Conservation (phyloP, 2,329 filamentous ascomycete species). For the Didymellaceae sp. region DNA sequence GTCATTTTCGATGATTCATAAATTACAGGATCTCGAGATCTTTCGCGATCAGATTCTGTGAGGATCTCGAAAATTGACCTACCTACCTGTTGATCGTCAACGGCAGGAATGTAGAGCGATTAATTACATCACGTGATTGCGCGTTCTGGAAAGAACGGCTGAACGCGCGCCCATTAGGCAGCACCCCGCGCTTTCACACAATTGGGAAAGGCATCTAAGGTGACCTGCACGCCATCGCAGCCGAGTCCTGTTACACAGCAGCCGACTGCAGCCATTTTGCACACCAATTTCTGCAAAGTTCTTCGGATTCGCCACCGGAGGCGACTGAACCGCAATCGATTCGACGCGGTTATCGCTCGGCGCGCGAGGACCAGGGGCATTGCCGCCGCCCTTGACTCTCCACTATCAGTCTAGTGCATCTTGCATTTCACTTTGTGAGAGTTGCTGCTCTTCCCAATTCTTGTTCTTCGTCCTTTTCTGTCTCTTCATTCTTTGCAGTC, state of each 20-base stretch:
- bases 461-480: background rate
- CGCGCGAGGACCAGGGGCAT: constrained; percentile 27
- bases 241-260: background rate
- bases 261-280: constrained; percentile 4
- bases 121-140: constrained; percentile 13
- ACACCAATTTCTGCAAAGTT: constrained; percentile 9
- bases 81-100: too few relatives aligned
- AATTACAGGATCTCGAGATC: too few relatives aligned
- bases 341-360: constrained; percentile 34
- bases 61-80: too few relatives aligned
- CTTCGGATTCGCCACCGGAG: constrained; percentile 33
- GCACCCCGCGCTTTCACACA: background rate
- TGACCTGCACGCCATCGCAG: constrained; percentile 2
- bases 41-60: too few relatives aligned
- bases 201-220: background rate
- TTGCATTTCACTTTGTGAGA: constrained; percentile 10
- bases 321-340: constrained; percentile 34
- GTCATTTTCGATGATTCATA: too few relatives aligned
- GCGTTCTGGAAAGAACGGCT: background rate
- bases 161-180: constrained; percentile 11
- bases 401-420: constrained; percentile 19
- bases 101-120: too few relatives aligned
- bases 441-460: background rate
- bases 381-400: constrained; percentile 30
- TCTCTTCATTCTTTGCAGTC: background rate